phyloP scores from a whole-genome alignment of 2,329 filamentous ascomycete genomes.

The Fusarium kyushuense region DNA sequence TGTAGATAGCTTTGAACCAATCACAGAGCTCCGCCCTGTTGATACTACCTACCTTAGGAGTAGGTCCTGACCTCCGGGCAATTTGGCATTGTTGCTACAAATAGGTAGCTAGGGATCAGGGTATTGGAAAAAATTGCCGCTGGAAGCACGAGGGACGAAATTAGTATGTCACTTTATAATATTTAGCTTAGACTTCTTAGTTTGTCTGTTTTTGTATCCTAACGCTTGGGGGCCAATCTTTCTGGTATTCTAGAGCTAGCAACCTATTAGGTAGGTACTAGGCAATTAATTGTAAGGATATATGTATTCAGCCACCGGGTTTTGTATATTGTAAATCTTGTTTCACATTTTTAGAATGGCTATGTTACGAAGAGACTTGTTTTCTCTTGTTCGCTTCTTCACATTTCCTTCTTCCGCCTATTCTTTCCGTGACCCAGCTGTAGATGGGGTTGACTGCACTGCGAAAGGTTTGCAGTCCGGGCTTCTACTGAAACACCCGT shows the following conservation, averaged over 20 bases:
- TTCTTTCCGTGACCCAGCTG: background rate
- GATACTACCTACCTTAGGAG: too few species aligned
- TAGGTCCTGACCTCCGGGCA: too few species aligned
- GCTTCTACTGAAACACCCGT: conserved; percentile 18
- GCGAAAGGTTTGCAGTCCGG: conserved; percentile 2
- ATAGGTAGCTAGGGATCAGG: too few species aligned
- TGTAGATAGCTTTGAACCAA: conserved; percentile 18
- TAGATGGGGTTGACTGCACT: conserved; percentile 1
- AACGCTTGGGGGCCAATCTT: too few species aligned
- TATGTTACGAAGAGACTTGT: background rate
- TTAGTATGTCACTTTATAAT: too few species aligned
- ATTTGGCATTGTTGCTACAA: too few species aligned
- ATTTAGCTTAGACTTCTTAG: too few species aligned
- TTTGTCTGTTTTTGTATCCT: too few species aligned
- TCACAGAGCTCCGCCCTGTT: conserved; percentile 10
- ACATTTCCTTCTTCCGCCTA: background rate
- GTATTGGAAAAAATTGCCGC: too few species aligned
- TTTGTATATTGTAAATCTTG: background rate
- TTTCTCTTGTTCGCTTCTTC: background rate
- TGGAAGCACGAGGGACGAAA: too few species aligned
- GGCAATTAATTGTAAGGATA: background rate
- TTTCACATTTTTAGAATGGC: background rate
- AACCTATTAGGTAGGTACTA: too few species aligned
- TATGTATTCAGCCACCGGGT: background rate
- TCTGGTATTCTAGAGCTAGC: too few species aligned